Conservation (phyloP, 2,329 filamentous ascomycete species). For the Pyrenochaeta sp. region DNA sequence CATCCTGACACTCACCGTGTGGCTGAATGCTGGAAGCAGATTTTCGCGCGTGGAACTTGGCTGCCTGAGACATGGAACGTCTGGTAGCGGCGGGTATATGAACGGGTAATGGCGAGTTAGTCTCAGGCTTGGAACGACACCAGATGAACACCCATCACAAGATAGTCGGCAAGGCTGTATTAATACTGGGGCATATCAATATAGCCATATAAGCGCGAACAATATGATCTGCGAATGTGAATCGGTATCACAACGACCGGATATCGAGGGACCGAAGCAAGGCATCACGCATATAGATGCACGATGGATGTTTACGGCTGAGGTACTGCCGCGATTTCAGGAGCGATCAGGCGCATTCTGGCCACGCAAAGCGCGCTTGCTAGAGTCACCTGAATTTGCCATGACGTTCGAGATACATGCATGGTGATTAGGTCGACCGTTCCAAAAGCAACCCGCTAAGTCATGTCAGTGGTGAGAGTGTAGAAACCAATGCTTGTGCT, state of each 20-base stretch:
- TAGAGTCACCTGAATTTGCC: not conserved
- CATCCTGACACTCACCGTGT: slow-evolving; percentile 29
- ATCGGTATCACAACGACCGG: not conserved
- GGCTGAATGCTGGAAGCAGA: slow-evolving; percentile 25
- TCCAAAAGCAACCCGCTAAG: not conserved
- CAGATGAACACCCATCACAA: not conserved
- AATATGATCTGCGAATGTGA: not conserved
- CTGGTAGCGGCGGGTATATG: slow-evolving; percentile 25
- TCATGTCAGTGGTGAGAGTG: not conserved
- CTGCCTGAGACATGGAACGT: slow-evolving; percentile 36
- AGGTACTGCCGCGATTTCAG: not conserved
- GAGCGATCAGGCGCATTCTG: not conserved
- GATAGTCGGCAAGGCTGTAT: not conserved
- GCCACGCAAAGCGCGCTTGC: not conserved
- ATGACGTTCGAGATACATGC: not conserved
- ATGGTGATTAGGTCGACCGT: no score
- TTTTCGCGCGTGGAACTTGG: slow-evolving; percentile 13
- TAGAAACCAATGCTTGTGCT: not conserved
- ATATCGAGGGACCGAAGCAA: not conserved
- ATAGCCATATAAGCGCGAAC: not conserved
- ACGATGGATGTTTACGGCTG: not conserved
- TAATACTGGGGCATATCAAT: not conserved
- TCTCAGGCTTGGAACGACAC: slow-evolving; percentile 7
- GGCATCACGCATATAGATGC: not conserved
- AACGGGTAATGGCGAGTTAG: slow-evolving; percentile 22